phyloP scores from a whole-genome alignment of 257 asterid genomes.

The Anisodus acutangulus region DNA sequence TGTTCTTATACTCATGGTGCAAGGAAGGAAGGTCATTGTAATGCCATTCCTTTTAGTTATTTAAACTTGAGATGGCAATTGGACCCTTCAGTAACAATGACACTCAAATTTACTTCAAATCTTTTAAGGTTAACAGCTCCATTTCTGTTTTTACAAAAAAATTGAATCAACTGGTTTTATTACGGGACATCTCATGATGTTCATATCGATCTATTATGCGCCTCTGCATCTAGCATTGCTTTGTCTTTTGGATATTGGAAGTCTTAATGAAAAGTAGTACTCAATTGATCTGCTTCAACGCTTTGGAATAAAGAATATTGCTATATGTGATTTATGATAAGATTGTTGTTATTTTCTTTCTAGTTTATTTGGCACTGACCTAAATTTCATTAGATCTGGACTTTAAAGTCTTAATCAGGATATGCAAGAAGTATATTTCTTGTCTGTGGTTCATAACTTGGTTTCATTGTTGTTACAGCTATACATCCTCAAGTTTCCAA shows the following conservation, averaged over 20 bases:
- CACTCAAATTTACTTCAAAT: background rate
- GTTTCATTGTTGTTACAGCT: constrained; percentile 19
- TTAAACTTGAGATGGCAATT: background rate
- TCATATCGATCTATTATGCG: too few species aligned
- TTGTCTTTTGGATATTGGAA: background rate
- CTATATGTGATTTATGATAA: constrained; percentile 13
- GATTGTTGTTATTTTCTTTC: background rate
- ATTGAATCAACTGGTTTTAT: too few species aligned
- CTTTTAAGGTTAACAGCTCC: background rate
- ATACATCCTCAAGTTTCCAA: constrained; percentile 37
- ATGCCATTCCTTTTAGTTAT: background rate
- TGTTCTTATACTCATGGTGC: background rate
- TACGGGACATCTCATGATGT: too few species aligned
- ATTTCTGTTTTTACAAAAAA: too few species aligned
- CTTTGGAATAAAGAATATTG: background rate
- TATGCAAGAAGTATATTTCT: background rate
- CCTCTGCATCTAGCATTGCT: too few species aligned
- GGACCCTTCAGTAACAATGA: background rate
- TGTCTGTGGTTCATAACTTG: constrained; percentile 23
- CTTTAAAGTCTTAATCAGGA: background rate
- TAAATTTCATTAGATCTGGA: background rate
- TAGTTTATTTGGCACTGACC: background rate
- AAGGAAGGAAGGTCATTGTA: background rate
- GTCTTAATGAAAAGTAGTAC: background rate
- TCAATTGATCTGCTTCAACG: background rate